Evolutionary conservation across 345 rosid genomes (phyloP), one percentile per base, ranked within the genome.

Genomic region (Gossypium sturtianum): DNA sequence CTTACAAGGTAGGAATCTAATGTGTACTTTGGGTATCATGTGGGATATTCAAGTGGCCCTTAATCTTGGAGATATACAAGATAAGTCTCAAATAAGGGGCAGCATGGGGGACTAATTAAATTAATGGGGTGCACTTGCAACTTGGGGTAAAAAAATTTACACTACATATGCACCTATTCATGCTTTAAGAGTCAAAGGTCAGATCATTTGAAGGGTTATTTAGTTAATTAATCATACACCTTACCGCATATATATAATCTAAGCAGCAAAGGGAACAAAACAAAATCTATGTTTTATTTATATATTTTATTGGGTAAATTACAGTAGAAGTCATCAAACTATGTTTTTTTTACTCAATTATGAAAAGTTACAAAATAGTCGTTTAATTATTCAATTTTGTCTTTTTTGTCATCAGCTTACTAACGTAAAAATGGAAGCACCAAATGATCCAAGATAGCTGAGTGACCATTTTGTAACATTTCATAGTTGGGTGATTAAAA

Each of bases 171-270:
- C 29, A 53, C 23, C 68, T 60, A 17, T 60, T 48, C 57, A 44
- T 73, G 51, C 57, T 59, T 44, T 25, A 73, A 59, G 65, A 73
- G 57, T 27, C 59, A 60, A 58, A 15, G 19, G 68, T 10, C n/a
- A 6, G 38, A 22, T 12, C 17, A 22, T 20, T 2, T 19, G 27
- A 58, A 0, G 38, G 63, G 17, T 59, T 4, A 12, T 23, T 22
- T 10, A 57, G 75, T 56, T 69, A 65, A 57, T 16, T 52, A 11
- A 49, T 41, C 71, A 63, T 48, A 57, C 13, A 72, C 25, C 77
- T 48, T 48, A 48, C 52, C 38, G 1, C 38, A 34, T 34, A 61
- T 43, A 4, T 60, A 61, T 3, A 51, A 51, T 45, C 20, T 12
- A 11, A 27, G 23, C 34, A 49, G 29, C 47, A 62, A 38, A 23